Conservation (phyloP, 1,139 yeast genomes). For the Yamadazyma sp. region DNA sequence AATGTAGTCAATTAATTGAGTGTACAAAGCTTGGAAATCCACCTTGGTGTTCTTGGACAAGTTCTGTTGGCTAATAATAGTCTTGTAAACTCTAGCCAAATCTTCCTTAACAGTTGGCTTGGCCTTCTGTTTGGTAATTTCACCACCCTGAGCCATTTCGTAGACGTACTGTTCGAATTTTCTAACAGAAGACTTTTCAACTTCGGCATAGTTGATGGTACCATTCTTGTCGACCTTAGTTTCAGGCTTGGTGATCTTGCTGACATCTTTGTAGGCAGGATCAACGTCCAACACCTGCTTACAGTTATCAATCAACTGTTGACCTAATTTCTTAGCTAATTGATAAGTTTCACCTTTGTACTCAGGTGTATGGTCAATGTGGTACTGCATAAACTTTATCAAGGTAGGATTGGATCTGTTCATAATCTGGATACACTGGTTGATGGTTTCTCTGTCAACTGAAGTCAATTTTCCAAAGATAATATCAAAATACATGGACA, state of each 20-base stretch:
- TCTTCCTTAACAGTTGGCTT: constrained; percentile 84
- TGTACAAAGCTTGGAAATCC: constrained; percentile 79
- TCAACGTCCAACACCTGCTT: constrained; percentile 75
- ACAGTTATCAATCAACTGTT: constrained; percentile 93
- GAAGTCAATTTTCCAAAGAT: constrained; percentile 89
- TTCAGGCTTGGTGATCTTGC: constrained; percentile 93
- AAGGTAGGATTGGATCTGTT: constrained; percentile 93
- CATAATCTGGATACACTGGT: constrained; percentile 96
- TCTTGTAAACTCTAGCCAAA: constrained; percentile 79
- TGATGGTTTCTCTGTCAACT: constrained; percentile 92
- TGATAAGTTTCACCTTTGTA: constrained; percentile 86
- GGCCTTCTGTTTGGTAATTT: constrained; percentile 58
- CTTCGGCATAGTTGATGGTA: constrained; percentile 79
- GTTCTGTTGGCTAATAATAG: constrained; percentile 70
- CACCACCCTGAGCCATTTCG: constrained; percentile 96
- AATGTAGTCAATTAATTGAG: constrained; percentile 73
- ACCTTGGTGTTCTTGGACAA: constrained; percentile 61
- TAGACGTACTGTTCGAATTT: constrained; percentile 93
- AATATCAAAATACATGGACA: constrained; percentile 91
- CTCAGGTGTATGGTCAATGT: constrained; percentile 88
- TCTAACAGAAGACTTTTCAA: constrained; percentile 85
- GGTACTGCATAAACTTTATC: constrained; percentile 96
- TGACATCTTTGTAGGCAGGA: constrained; percentile 94
- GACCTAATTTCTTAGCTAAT: constrained; percentile 86
- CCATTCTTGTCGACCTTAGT: constrained; percentile 89